A percentile compares a stretch with the other conserved stretches of the same genome.
These are phyloP conservation scores for Aristolochia californica DNA, from an alignment of 164 flowering plant species.

Conservation along the genomic window DNA sequence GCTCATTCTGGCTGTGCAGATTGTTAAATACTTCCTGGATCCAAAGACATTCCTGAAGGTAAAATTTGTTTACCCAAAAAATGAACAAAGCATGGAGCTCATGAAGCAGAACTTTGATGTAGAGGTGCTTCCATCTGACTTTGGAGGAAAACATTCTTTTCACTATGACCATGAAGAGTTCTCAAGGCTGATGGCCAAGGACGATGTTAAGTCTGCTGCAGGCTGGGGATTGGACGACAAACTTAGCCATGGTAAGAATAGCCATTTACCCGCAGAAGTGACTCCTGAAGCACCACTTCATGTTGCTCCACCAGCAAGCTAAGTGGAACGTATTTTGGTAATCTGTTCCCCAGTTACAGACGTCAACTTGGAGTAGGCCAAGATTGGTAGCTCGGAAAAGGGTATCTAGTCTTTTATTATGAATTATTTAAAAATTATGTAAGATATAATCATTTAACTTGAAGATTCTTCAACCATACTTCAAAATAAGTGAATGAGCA, in stretches of 20 bases:
- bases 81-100: slow-evolving; percentile 65
- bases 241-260: slow-evolving; percentile 19
- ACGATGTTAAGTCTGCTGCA: slow-evolving; percentile 54
- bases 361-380: neutral
- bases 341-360: neutral
- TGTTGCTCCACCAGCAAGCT: slow-evolving; percentile 20
- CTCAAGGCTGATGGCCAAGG: slow-evolving; percentile 66
- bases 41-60: slow-evolving; percentile 79
- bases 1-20: slow-evolving; percentile 26
- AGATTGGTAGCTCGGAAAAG: no score
- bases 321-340: neutral
- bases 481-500: neutral
- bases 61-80: slow-evolving; percentile 80
- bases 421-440: neutral
- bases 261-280: slow-evolving; percentile 35
- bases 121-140: slow-evolving; percentile 73
- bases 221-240: slow-evolving; percentile 51
- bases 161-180: slow-evolving; percentile 79
- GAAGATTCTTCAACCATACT: no score
- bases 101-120: slow-evolving; percentile 65
- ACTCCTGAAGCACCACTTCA: slow-evolving; percentile 37
- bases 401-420: no score
- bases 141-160: slow-evolving; percentile 59
- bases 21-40: slow-evolving; percentile 75
- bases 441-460: no score